Conservation (phyloP, 2,329 filamentous ascomycete genomes). For the Aspergillus sp. region DNA sequence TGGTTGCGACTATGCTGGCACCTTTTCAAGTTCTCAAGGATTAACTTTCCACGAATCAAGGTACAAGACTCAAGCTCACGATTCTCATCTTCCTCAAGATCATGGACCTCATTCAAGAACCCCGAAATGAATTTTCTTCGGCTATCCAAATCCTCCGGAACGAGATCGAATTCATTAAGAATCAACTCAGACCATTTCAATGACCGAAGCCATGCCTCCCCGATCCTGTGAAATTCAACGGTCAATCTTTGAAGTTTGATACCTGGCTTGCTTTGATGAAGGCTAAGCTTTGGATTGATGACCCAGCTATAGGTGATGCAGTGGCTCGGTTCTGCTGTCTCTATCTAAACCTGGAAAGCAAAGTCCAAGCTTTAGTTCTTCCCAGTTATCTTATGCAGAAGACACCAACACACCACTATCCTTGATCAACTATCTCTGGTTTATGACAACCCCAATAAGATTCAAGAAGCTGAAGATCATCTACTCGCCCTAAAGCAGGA, state of each 20-base stretch:
- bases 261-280: neutral
- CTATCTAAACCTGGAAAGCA: neutral
- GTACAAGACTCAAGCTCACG: too few relatives aligned
- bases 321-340: neutral
- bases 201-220: neutral
- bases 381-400: neutral
- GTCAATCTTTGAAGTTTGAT: neutral
- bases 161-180: neutral
- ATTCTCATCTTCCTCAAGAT: neutral
- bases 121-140: neutral
- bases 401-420: neutral
- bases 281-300: constrained; percentile 1
- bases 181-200: neutral
- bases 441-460: too few relatives aligned
- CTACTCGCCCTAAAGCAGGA: too few relatives aligned
- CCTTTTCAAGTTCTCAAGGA: neutral
- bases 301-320: neutral
- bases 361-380: neutral
- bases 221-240: too few relatives aligned
- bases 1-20: too few relatives aligned
- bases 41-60: neutral
- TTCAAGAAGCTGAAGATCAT: too few relatives aligned
- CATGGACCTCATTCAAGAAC: neutral
- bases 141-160: neutral
- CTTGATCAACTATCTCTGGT: neutral